Percentiles rank a stretch among this genome's conserved stretches.
phyloP scores from a whole-genome alignment of 805 yeast genomes.

The Metschnikowia lachancei region DNA sequence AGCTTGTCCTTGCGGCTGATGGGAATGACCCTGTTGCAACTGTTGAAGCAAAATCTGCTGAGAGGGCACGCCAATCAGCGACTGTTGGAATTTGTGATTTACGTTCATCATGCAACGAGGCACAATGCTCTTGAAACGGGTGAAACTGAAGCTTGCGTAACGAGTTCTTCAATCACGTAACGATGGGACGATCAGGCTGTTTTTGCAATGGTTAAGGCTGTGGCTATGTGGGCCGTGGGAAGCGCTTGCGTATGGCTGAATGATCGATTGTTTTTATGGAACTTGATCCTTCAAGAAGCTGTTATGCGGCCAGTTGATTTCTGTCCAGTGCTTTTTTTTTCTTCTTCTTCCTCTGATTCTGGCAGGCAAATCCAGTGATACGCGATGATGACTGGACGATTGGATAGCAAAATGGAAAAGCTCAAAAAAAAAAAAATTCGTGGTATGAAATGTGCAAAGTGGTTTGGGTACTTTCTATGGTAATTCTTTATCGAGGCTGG shows the following conservation, averaged over 20 bases:
- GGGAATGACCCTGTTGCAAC: constrained; percentile 39
- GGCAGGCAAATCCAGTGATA: constrained; percentile 1
- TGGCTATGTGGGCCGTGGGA: not conserved
- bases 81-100: constrained; percentile 23
- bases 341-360: not conserved
- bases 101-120: constrained; percentile 19
- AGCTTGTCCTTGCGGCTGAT: constrained; percentile 26
- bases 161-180: not conserved
- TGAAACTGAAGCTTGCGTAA: not conserved
- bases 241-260: not conserved
- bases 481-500: not conserved
- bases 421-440: not conserved
- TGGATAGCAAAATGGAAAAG: not conserved
- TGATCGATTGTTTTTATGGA: not conserved
- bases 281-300: not conserved
- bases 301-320: constrained; percentile 2
- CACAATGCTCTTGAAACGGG: constrained; percentile 1
- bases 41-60: constrained; percentile 44
- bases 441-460: not conserved
- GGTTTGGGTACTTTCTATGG: not conserved
- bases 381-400: not conserved
- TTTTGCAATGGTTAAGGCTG: too few species aligned
- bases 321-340: constrained; percentile 2
- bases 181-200: not conserved
- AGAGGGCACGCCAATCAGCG: constrained; percentile 35